These are phyloP conservation scores for Coniferiporia sulphurascens DNA, from an alignment of 1,284 basidiomycete species.

Conservation along the genomic window DNA sequence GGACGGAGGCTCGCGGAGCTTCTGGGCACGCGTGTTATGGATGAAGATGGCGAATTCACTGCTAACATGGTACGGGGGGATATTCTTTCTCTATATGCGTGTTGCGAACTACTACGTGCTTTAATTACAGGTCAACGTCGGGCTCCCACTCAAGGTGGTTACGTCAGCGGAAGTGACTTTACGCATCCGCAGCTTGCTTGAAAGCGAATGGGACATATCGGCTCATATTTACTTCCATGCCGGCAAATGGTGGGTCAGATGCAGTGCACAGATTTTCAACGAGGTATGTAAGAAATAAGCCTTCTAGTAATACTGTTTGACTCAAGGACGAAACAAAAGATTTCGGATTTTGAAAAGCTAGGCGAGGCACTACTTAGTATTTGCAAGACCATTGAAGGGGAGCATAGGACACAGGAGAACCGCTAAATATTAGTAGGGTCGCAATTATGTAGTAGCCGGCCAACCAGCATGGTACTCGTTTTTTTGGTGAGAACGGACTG, in stretches of 20 bases:
- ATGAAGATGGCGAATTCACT: conserved; percentile 59
- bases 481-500: too few relatives aligned
- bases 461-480: too few relatives aligned
- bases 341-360: conserved; percentile 50
- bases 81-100: not conserved
- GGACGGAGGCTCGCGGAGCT: conserved; percentile 61
- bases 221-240: conserved; percentile 50
- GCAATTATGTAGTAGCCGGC: too few relatives aligned
- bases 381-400: conserved; percentile 30
- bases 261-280: conserved; percentile 69
- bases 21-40: conserved; percentile 63
- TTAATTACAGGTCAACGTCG: conserved; percentile 46
- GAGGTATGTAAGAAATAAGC: conserved; percentile 46
- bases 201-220: conserved; percentile 41
- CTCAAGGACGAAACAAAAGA: conserved; percentile 28
- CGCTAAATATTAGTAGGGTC: too few relatives aligned
- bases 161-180: conserved; percentile 27
- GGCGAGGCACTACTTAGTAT: conserved; percentile 38
- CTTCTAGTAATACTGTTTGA: not conserved
- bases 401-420: too few relatives aligned
- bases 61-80: conserved; percentile 59
- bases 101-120: not conserved
- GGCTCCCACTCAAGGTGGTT: conserved; percentile 41
- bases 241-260: conserved; percentile 65
- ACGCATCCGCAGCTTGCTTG: conserved; percentile 34